Conservation (phyloP, 305 asterid genomes). For the Solanum chacoense region DNA sequence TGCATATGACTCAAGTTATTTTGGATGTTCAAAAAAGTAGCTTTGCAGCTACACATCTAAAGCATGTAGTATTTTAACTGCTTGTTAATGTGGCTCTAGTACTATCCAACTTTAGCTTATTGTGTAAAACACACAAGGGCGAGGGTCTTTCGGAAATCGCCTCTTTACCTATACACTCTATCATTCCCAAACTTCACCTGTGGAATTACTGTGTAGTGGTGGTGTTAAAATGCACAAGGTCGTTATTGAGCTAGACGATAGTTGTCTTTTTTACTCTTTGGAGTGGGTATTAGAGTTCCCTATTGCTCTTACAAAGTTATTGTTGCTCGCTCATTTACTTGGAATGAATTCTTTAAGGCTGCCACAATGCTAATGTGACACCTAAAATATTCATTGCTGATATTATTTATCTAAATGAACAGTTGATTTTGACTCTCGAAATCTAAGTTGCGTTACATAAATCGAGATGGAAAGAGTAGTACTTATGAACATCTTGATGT, state of each 20-base stretch:
- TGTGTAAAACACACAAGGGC: not conserved
- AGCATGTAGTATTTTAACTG: not conserved
- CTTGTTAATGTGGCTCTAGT: not conserved
- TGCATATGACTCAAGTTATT: slow-evolving; percentile 30
- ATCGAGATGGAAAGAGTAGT: not conserved
- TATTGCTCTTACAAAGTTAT: not conserved
- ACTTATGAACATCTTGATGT: not conserved
- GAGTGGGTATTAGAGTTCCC: not conserved
- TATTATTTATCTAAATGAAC: not conserved
- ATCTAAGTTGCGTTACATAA: not conserved
- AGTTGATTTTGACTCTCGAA: not conserved
- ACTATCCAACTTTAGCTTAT: not conserved
- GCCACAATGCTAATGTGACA: not conserved
- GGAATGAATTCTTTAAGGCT: not conserved
- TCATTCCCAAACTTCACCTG: accelerated
- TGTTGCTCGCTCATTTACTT: not conserved
- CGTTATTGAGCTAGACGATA: not conserved
- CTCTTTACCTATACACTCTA: not conserved
- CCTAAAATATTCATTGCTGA: not conserved
- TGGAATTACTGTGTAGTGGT: not conserved
- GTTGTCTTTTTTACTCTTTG: not conserved
- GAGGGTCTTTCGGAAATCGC: not conserved
- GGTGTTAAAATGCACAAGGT: not conserved
- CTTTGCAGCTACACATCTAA: not conserved
- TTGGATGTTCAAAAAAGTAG: not conserved